Evolutionary conservation across 2,329 filamentous ascomycete species (phyloP), one percentile per base, ranked within the genome.

Genomic region (Curvularia sp.): DNA sequence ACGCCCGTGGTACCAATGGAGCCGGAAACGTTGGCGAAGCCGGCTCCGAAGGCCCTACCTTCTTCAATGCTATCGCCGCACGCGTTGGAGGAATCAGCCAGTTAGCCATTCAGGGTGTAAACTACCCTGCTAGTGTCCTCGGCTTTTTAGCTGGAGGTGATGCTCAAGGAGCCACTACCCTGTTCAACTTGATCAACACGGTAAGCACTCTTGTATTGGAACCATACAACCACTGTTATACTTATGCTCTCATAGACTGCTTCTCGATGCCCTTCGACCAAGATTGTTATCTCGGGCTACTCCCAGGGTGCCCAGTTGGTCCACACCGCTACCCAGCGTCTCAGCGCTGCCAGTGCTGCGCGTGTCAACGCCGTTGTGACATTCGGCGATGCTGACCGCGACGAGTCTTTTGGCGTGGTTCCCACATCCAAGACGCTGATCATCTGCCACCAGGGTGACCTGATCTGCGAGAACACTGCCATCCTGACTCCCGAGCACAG

Each of bases 21-120:
- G 52, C 67, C 0, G 83, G 82, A 49, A 85, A 84, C 62, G 80
- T 86, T 10, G 84, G 84, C 15, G 68, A 66, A 42, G 55, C 79
- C 5, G 76, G 78, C 8, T 82, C 83, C 1, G 70, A 68, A 45
- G 69, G 69, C 0, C 83, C 83, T 3, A 77, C 79, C 1, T 81
- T 86, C 70, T 82, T 83, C 69, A 74, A 80, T 28, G 77, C 78
- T 5, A 70, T 86, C 2, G 75, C 74, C 10, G 53, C 67, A 9
- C 60, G 70, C 18, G 68, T 84, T 28, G 81, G 80, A 38, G 75
- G 69, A 43, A 62, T 70, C 8, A 74, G 71, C 49, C 77, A 78
- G 48, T 68, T 85, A 13, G 80, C 80, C 4, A 78, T 84, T n/a
- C 84, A 86, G 71, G 84, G 84, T 49, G 81, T 86, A n/a, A 77